Evolutionary conservation across 345 rosid genomes (phyloP).

Genomic region (Lepidium aucheri): DNA sequence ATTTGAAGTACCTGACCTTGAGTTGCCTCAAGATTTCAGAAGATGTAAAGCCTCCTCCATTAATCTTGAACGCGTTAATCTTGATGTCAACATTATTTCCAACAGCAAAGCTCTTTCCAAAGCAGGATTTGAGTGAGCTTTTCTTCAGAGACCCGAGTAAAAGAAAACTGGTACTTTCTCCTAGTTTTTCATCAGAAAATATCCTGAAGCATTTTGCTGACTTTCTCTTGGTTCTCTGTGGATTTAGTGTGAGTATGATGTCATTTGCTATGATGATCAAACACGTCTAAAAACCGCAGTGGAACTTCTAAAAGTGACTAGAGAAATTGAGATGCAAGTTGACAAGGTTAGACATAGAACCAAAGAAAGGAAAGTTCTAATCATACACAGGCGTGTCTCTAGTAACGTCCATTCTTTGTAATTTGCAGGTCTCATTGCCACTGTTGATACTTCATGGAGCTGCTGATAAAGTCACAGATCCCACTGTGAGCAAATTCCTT

Average conservation of each 20-base stretch:
- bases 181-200: neutral
- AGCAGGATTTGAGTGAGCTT: conserved; percentile 54
- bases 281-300: conserved; percentile 64
- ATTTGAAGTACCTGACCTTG: conserved; percentile 29
- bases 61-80: conserved; percentile 45
- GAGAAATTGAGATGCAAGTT: conserved; percentile 57
- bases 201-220: neutral
- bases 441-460: conserved; percentile 84
- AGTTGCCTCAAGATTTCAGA: conserved; percentile 70
- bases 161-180: conserved; percentile 49
- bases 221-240: neutral
- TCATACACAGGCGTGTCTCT: neutral
- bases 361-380: neutral
- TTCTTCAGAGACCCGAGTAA: conserved; percentile 65
- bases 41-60: conserved; percentile 53
- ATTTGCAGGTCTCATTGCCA: conserved; percentile 72
- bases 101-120: conserved; percentile 82
- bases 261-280: conserved; percentile 54
- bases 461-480: conserved; percentile 85
- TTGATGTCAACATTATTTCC: conserved; percentile 53
- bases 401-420: neutral
- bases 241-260: conserved; percentile 65
- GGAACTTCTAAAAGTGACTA: conserved; percentile 69
- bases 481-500: conserved; percentile 67
- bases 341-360: conserved; percentile 38